Base-by-base conservation (phyloP, 73 alveolate species). In the Paramecium primaurelia region DNA sequence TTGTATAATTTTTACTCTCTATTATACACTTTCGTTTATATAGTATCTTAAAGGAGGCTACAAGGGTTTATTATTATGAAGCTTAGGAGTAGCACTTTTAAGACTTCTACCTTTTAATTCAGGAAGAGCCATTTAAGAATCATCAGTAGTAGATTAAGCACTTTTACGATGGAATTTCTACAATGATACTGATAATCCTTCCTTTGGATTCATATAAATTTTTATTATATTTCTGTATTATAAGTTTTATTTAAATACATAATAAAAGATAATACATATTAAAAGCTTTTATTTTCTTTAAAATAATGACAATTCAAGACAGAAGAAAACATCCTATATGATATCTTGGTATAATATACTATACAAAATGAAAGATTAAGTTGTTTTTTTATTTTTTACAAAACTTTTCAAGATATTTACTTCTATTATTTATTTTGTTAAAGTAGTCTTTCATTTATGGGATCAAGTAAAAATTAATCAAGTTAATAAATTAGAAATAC, bases 141-240 rank as follows among this genome's bases (percentile, higher is more conserved):
- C 58, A 80, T 80, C 91, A 14, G 77, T 10, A 45, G 47, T 45
- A 26, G 64, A 25, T 12, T 32, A 16, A 5, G 58, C 64, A 80
- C 75, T 80, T 40, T 40, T 44, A 1, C 91, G 49, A 80, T 80
- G 71, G 36, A 80, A 80, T 36, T 80, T 80, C 49, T 80, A 47
- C 8, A 80, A 42, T 9, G 91, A 80, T n/a, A 80, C 75, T 7
- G 91, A 80, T 28, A 80, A 14, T 26, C 91, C 91, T 20, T 80
- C 91, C 45, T 64, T 64, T 64, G 26, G 47, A 64, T 64, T 64
- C 84, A 64, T 64, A 14, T 34, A 32, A 40, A 3, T 14, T 64
- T 64, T 64, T 32, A 64, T 64, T 32, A 64, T 64, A 14, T 64
- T 64, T 64, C 26, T 64, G 84, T 28, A 28, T 28, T 54, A n/a